Conservation (phyloP, 2,329 filamentous ascomycete genomes). For the Anthostomella pinea region DNA sequence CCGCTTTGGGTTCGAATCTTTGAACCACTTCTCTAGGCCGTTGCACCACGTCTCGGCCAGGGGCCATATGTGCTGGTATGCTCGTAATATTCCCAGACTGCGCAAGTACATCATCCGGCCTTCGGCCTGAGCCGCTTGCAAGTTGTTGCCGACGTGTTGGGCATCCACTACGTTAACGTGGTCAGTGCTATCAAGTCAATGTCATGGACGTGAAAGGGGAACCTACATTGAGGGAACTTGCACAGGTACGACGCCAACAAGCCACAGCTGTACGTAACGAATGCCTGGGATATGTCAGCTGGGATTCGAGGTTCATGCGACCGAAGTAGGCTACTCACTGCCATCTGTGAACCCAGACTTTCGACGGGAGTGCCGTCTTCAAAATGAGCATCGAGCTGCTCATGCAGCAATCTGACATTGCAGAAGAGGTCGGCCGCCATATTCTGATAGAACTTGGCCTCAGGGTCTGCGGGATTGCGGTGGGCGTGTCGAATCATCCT, state of each 20-base stretch:
- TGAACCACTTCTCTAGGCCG: slow-evolving; percentile 45
- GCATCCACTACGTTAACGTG: slow-evolving; percentile 21
- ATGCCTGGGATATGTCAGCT: slow-evolving; percentile 34
- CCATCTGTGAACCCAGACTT: slow-evolving; percentile 52
- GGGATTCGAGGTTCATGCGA: background rate
- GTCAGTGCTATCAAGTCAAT: slow-evolving; percentile 9
- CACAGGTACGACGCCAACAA: slow-evolving; percentile 50
- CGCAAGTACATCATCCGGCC: slow-evolving; percentile 46
- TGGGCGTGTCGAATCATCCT: slow-evolving; percentile 44
- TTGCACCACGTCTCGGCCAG: slow-evolving; percentile 52
- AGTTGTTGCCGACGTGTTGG: slow-evolving; percentile 28
- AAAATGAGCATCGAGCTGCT: slow-evolving; percentile 52
- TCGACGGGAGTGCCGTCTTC: slow-evolving; percentile 44
- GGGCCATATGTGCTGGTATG: slow-evolving; percentile 51
- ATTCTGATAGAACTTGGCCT: slow-evolving; percentile 37
- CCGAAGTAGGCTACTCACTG: slow-evolving; percentile 32
- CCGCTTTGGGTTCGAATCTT: slow-evolving; percentile 39
- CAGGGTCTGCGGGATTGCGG: slow-evolving; percentile 35
- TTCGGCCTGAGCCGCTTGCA: slow-evolving; percentile 39
- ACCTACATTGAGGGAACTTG: slow-evolving; percentile 49
- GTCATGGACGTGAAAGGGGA: background rate
- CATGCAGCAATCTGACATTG: slow-evolving; percentile 46
- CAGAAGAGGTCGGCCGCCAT: slow-evolving; percentile 48
- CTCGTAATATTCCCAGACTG: slow-evolving; percentile 43
- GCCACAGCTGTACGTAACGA: slow-evolving; percentile 55